A percentile compares a stretch with the other conserved stretches of the same genome.
Conservation (phyloP, 139 green algal species). For the Yamagishiella unicocca region DNA sequence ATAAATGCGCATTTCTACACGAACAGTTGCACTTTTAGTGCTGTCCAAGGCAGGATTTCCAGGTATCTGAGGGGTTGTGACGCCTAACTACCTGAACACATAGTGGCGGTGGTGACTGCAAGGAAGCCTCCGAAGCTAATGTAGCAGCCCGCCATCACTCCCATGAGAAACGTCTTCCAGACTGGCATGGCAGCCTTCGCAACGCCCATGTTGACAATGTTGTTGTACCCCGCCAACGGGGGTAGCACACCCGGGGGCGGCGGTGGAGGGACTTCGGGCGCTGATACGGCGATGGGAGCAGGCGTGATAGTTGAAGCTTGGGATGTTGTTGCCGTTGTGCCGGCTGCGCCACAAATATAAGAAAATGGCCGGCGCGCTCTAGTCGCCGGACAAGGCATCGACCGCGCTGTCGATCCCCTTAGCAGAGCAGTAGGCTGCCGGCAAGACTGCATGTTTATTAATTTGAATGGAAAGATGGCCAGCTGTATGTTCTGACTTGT, state of each 20-base stretch:
- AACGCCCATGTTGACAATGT: constrained; percentile 35
- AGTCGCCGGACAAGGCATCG: too few species aligned
- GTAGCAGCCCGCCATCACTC: constrained; percentile 75
- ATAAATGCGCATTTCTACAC: too few species aligned
- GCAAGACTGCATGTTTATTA: too few species aligned
- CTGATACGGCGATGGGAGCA: not conserved
- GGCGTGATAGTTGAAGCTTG: not conserved
- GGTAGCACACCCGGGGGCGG: constrained; percentile 46
- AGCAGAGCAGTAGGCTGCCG: too few species aligned
- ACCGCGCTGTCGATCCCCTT: too few species aligned
- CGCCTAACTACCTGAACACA: constrained; percentile 60
- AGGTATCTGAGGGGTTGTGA: too few species aligned
- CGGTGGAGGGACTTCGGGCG: not conserved
- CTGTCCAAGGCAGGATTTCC: too few species aligned
- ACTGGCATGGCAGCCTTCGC: constrained; percentile 39
- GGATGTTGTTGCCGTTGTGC: not conserved
- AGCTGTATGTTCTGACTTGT: too few species aligned
- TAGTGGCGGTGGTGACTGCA: constrained; percentile 64
- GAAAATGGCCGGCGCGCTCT: not conserved
- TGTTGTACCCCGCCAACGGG: constrained; percentile 53
- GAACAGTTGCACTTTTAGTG: too few species aligned
- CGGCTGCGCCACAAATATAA: not conserved
- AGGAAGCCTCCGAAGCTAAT: constrained; percentile 82
- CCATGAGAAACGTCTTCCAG: constrained; percentile 62
- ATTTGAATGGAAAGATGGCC: too few species aligned